Conservation (phyloP, 257 asterid species). For the Solanum appendiculatum region DNA sequence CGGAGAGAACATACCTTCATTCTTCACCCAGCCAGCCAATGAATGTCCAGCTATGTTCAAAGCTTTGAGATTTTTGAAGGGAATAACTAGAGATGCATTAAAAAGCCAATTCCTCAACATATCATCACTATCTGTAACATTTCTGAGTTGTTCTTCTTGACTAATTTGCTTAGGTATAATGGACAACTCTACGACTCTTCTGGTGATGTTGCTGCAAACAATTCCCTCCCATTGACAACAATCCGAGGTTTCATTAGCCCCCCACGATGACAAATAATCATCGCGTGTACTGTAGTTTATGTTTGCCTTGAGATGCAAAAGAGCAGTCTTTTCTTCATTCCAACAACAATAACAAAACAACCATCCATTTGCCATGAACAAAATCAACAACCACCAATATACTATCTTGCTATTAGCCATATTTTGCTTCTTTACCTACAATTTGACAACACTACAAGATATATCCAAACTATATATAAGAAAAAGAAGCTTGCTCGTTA, state of each 20-base stretch:
- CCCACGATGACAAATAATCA: not conserved
- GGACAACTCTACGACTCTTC: not conserved
- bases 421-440: not conserved
- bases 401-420: not conserved
- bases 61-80: not conserved
- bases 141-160: not conserved
- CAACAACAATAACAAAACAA: not conserved
- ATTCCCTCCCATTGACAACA: slow-evolving; percentile 1
- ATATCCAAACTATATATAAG: not conserved
- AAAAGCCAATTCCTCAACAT: not conserved
- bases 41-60: not conserved
- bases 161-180: not conserved
- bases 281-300: not conserved
- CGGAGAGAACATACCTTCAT: not conserved
- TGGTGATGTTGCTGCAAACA: not conserved
- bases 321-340: not conserved
- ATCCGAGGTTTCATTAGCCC: not conserved
- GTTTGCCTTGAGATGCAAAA: not conserved
- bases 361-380: slow-evolving; percentile 1
- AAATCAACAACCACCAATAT: not conserved
- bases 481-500: not conserved
- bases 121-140: not conserved
- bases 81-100: not conserved
- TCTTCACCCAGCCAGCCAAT: not conserved
- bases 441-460: not conserved